Base-by-base conservation (phyloP, 305 asterid species). In the Rubia balearica region DNA sequence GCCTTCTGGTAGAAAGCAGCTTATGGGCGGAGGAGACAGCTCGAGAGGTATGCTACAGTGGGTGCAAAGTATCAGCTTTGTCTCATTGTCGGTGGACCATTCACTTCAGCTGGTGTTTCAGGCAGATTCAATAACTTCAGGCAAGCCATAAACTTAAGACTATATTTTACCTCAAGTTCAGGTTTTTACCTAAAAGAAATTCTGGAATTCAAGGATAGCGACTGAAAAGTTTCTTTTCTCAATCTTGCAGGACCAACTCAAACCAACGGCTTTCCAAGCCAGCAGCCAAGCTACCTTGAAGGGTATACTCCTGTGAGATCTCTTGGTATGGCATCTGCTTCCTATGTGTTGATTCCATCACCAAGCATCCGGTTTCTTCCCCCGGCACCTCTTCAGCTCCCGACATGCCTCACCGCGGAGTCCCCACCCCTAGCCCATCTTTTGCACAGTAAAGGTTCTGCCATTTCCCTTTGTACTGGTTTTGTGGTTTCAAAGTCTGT, bases 351-450 rank as follows among this genome's bases (percentile, higher is more conserved):
- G 40, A 87, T 90, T 70, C 99, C 99, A 45, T 91, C 98, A 24
- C 98, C 96, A 17, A 88, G 90, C 85, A 82, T 88, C 87, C 95
- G 96, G 36, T 95, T 90, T 76, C 89, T 95, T 48, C 98, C 99
- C 61, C 97, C 98, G 0, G 73, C 89, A 24, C 71, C 83, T 69
- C 94, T 95, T 65, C 99, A 95, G 85, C 96, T 95, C 48, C 99
- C 96, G 2, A 95, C 97, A 11, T 89, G 94, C 71, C 95, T 95
- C 69, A 95, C 98, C 61, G 97, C 99, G 11, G 98, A 90, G 74
- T 95, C 99, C 68, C 99, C 99, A 42, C 99, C 98, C 56, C 89
- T 95, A 1, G 99, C 97, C 65, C 99, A 91, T 77, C 97, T 95
- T 62, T 84, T 95, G 67, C 99, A 95, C 77, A 95, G 99, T 84